Base-by-base conservation (phyloP, 805 yeast species). In the Saccharomyces cerevisiae region DNA sequence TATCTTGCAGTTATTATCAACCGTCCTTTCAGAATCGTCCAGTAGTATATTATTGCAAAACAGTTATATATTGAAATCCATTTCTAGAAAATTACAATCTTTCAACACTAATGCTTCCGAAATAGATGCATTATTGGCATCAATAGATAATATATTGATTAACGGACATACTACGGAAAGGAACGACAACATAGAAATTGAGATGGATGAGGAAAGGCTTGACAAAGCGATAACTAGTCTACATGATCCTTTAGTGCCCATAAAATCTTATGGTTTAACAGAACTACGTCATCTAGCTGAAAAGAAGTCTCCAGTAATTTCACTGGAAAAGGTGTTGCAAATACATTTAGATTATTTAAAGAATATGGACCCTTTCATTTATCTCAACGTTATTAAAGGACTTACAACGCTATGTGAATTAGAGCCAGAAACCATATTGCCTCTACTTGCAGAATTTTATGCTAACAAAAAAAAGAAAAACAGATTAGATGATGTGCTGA, bases 281-380 rank as follows among this genome's bases (percentile, higher is more conserved):
- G 68, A 83, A 26, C 68, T 92, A 30, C 74, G 89, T 29, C 76
- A 78, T 53, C 72, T 89, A 47, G 74, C 81, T 5, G 75, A 72
- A 46, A 70, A 67, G 30, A 74, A 74, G 36, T 80, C 87, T n/a
- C 66, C 73, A 0, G 81, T 80, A 0, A 65, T 88, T 13, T 63
- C 78, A 0, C 50, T 79, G 9, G 80, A 78, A 3, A 78, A 79
- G 52, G 92, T 80, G 0, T 68, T 88, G 29, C 75, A 79, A 17
- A 68, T 89, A 13, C 88, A 87, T 64, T 62, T 87, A 17, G 70
- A 76, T 1, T 88, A 85, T 59, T 69, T 94, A 47, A 77, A 78
- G 49, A 95, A 89, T 60, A 76, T 81, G 0, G 99, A 92, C 55
- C 96, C 99, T 0, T 92, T 83, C 67, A 81, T 94, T 14, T 94